Percentiles rank a stretch among this genome's conserved stretches.
Evolutionary conservation across 805 yeast species (phyloP).

Genomic region (Myxozyma udenii): DNA sequence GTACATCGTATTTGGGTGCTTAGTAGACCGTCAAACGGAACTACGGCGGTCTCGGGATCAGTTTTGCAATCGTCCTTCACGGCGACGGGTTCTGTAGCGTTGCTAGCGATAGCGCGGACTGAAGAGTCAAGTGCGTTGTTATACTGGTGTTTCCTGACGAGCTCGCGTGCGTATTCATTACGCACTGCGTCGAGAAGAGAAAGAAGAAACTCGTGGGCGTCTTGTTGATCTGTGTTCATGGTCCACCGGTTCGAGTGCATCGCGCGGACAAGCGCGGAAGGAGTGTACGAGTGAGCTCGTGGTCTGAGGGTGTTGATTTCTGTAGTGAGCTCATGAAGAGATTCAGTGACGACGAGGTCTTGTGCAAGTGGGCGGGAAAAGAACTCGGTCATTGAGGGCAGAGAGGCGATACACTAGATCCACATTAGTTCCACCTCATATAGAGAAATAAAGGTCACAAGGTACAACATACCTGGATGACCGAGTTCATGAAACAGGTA

Average conservation of each 20-base stretch:
- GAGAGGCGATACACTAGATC: conserved; percentile 14
- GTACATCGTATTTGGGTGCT: conserved; percentile 90
- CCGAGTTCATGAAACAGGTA: conserved; percentile 92
- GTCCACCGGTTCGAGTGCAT: conserved; percentile 20
- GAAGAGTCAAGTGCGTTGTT: conserved; percentile 4
- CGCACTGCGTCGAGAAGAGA: conserved; percentile 21
- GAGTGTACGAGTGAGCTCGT: conserved; percentile 13
- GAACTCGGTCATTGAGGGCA: conserved; percentile 8
- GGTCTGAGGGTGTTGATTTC: conserved; percentile 10
- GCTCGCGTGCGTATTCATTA: conserved; percentile 6
- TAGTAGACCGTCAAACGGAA: conserved; percentile 83
- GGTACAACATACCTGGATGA: conserved; percentile 52
- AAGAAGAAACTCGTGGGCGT: conserved; percentile 29
- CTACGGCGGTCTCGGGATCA: not conserved
- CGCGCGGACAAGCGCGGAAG: conserved; percentile 13
- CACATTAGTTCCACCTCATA: not conserved
- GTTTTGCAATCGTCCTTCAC: not conserved
- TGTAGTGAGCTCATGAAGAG: conserved; percentile 2
- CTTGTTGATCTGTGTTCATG: conserved; percentile 27
- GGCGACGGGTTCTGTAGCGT: not conserved
- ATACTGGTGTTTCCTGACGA: not conserved
- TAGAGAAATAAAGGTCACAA: conserved; percentile 63
- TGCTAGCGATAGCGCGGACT: not conserved
- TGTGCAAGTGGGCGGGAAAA: not conserved
- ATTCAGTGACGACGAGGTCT: conserved; percentile 7